Evolutionary conservation across 164 flowering plant genomes (phyloP).

Genomic region (Annona cherimola): DNA sequence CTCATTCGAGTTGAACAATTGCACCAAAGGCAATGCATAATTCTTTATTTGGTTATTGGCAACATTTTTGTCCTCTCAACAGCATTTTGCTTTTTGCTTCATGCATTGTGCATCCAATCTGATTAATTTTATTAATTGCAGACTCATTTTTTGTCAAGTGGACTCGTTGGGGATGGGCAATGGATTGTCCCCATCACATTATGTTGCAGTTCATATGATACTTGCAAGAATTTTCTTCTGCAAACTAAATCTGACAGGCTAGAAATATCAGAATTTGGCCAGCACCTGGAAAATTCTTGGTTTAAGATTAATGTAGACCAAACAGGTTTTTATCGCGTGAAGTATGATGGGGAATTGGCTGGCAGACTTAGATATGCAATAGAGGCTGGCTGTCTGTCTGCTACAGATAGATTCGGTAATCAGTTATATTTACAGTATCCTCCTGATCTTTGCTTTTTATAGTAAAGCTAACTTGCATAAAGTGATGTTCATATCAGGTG

Average conservation of each 20-base stretch:
- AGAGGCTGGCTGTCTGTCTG: slow-evolving; percentile 48
- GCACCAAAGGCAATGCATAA: no score
- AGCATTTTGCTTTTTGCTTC: not conserved
- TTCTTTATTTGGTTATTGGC: not conserved
- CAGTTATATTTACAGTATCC: slow-evolving; percentile 1
- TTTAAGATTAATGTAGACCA: slow-evolving; percentile 85
- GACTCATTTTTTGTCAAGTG: slow-evolving; percentile 81
- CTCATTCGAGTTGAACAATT: no score
- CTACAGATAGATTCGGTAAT: slow-evolving; percentile 85
- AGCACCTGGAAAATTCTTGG: slow-evolving; percentile 32
- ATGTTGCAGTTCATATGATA: slow-evolving; percentile 75
- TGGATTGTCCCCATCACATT: slow-evolving; percentile 94
- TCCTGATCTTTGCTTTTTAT: not conserved
- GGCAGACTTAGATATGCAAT: slow-evolving; percentile 72
- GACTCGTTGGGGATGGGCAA: slow-evolving; percentile 67
- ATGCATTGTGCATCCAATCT: not conserved
- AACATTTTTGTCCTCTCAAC: no score
- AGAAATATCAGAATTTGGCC: slow-evolving; percentile 34
- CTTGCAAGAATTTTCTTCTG: slow-evolving; percentile 53
- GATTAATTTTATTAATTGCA: slow-evolving; percentile 30
- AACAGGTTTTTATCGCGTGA: slow-evolving; percentile 89
- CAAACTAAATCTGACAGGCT: slow-evolving; percentile 35
- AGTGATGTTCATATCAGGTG: slow-evolving; percentile 38
- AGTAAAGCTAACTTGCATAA: not conserved
- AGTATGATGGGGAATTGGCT: slow-evolving; percentile 81